These are phyloP conservation scores for Sugiyamaella grinbergsii DNA, from an alignment of 1,139 yeast genomes.

Conservation along the genomic window DNA sequence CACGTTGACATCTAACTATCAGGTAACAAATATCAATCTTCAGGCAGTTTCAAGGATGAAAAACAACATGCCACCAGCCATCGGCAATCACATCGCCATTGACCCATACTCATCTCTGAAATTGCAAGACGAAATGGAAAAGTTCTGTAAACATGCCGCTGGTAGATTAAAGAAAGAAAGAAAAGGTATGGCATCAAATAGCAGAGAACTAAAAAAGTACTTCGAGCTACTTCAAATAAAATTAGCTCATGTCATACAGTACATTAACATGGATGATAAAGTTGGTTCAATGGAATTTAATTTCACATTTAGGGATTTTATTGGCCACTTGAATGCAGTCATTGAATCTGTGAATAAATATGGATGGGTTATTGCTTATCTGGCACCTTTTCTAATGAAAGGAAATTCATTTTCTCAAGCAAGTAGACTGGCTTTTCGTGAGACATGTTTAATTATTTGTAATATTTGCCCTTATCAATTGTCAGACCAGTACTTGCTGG, in stretches of 20 bases:
- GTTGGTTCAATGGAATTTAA: slow-evolving; percentile 27
- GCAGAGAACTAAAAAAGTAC: slow-evolving; percentile 25
- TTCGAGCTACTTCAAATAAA: slow-evolving; percentile 28
- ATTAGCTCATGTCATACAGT: slow-evolving; percentile 24
- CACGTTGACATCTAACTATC: slow-evolving; percentile 1
- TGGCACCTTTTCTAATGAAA: slow-evolving; percentile 29
- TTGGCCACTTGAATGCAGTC: slow-evolving; percentile 34
- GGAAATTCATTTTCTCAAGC: slow-evolving; percentile 18
- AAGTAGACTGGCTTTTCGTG: slow-evolving; percentile 17
- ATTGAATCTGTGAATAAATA: slow-evolving; percentile 28
- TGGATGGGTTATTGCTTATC: slow-evolving; percentile 29
- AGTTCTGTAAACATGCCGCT: slow-evolving; percentile 23
- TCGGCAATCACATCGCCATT: background rate
- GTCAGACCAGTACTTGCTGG: slow-evolving; percentile 22
- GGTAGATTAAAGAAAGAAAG: background rate
- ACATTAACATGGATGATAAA: slow-evolving; percentile 21
- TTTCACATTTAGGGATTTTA: slow-evolving; percentile 38
- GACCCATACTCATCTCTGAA: slow-evolving; percentile 28
- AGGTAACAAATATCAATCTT: slow-evolving; percentile 7
- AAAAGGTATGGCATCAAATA: background rate
- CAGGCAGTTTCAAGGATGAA: background rate
- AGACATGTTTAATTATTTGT: slow-evolving; percentile 16
- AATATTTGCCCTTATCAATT: slow-evolving; percentile 15
- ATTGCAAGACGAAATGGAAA: slow-evolving; percentile 29
- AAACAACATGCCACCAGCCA: background rate